Evolutionary conservation across 169 alveolate genomes (phyloP), one percentile per base, ranked within the genome.

Genomic region (Perkinsus olseni): DNA sequence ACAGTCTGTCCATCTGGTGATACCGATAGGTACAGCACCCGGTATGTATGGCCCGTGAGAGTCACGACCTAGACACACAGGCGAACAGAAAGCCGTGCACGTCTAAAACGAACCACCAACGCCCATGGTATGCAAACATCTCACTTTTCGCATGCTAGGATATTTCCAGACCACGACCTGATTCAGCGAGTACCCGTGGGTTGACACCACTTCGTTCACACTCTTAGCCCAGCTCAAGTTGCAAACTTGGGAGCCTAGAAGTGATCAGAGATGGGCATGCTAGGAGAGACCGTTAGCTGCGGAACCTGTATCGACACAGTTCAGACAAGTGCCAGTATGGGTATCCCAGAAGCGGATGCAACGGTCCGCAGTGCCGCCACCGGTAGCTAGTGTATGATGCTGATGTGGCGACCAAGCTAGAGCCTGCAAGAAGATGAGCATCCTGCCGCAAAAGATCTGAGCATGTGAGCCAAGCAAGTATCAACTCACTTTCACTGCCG

Each of bases 281-380:
- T 24, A 21, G 37, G 17, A 28, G 82, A 13, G 17, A 6, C 4
- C 31, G 34, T 13, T 3, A 3, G 11, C 50, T 6, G 11, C 11
- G 90, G 74, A 28, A 20, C 98, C 99, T 24, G 99, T 97, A 92
- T 97, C 98, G 36, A 98, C 96, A 91, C 96, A 95, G 94, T 96
- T 94, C n/a, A 98, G 95, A 94, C 96, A 96, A 74, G 97, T 95
- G 36, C 97, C 95, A n/a, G 91, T 97, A 28, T 93, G 93, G 45
- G 99, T 98, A 96, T 98, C 97, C 99, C 99, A 99, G 92, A 98
- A 97, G 38, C 98, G 97, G n/a, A 99, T 98, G 92, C 98, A 96
- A 93, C 99, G 96, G 96, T 99, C 99, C 34, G 99, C 99, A 21
- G 99, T 98, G 3, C 99, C 99, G 28, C 99, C 99, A 3, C 99